These are phyloP conservation scores for Candida awuae DNA, from an alignment of 805 yeast species.

Conservation along the genomic window DNA sequence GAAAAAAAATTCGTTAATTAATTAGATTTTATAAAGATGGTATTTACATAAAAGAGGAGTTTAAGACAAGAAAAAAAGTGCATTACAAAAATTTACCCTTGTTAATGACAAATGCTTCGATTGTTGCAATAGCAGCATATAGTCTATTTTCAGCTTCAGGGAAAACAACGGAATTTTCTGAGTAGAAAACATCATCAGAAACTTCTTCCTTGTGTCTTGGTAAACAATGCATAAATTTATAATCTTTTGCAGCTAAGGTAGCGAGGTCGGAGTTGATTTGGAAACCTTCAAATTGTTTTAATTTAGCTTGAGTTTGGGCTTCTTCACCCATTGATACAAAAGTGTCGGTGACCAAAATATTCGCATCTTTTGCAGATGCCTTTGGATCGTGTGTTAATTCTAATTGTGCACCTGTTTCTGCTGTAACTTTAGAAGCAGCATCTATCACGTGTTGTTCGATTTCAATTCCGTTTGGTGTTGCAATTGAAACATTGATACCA, in stretches of 20 bases:
- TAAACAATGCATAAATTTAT: slow-evolving; percentile 96
- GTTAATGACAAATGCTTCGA: slow-evolving; percentile 83
- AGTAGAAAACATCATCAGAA: slow-evolving; percentile 83
- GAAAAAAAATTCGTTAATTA: no score
- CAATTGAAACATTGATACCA: slow-evolving; percentile 76
- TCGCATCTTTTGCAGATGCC: slow-evolving; percentile 65
- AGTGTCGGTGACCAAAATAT: slow-evolving; percentile 89
- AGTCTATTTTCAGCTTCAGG: slow-evolving; percentile 94
- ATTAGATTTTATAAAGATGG: no score
- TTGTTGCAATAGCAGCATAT: slow-evolving; percentile 91
- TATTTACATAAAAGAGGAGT: no score
- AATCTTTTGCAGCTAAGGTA: slow-evolving; percentile 53
- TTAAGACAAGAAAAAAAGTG: no score
- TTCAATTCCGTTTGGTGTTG: slow-evolving; percentile 73
- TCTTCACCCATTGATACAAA: slow-evolving; percentile 99
- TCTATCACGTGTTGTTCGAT: slow-evolving; percentile 48
- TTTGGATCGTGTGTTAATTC: slow-evolving; percentile 64
- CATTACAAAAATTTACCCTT: slow-evolving; percentile 49
- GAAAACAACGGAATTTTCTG: slow-evolving; percentile 77
- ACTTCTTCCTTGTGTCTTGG: slow-evolving; percentile 97
- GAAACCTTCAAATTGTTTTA: slow-evolving; percentile 78
- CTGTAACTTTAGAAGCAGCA: slow-evolving; percentile 47
- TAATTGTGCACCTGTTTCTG: slow-evolving; percentile 43
- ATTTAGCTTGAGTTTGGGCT: slow-evolving; percentile 57
- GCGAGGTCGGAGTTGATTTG: slow-evolving; percentile 70